Base-by-base conservation (phyloP, 2,329 filamentous ascomycete genomes). In the Colletotrichum trifolii region DNA sequence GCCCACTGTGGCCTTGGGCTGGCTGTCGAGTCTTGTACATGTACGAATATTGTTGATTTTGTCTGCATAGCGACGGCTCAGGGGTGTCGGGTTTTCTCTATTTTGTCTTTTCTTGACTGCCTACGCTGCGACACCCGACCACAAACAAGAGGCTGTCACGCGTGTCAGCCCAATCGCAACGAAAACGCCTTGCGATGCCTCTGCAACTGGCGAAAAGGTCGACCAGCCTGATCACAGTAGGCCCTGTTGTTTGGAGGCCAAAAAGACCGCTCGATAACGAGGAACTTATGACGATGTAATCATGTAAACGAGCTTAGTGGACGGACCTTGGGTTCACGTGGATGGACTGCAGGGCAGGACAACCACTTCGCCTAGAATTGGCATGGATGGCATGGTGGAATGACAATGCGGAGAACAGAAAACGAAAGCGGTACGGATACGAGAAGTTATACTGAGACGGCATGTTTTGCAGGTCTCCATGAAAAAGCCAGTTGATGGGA, bases 41-140 rank as follows among this genome's bases (percentile, higher is more conserved):
- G 68, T 69, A 69, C 64, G 57, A 68, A 64, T 58, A 55, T 56
- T 68, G 56, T 68, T 50, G 54, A 45, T 60, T 69, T 67, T 69
- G 57, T 60, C 60, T 69, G 67, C 68, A 69, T 68, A 69, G 68
- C 67, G 67, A 62, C 63, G 67, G 67, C n/a, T 66, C 46, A 52
- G 60, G 60, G 63, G 17, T 65, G 25, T 43, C 48, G 54, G 34
- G 40, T 46, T 46, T 61, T 54, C 38, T 17, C 36, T 17, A 49
- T 59, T 17, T 48, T 60, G 53, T 54, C 35, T 56, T 62, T 50
- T 34, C 57, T 53, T 57, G 54, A 50, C 58, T 25, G 25, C 25
- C 25, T 25, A 5, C 46, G 43, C 40, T 48, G 60, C 63, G 60
- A 61, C 56, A 58, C 48, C 48, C 48, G 25, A 54, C 57, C 67